Conservation (phyloP, 768 basidiomycete genomes). For the Leccinum pellstonianum region DNA sequence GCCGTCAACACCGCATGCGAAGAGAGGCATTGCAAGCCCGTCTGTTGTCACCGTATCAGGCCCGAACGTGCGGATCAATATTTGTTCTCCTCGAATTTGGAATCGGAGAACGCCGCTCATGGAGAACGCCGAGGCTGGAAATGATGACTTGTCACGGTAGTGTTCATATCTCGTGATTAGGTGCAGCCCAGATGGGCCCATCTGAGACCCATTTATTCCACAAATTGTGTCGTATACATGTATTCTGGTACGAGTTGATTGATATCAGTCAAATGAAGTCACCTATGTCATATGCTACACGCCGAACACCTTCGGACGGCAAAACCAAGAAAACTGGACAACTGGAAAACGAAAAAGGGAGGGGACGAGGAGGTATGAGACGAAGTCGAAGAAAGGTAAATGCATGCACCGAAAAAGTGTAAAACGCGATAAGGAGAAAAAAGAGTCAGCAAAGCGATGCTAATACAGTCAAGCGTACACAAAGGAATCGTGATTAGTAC, state of each 20-base stretch:
- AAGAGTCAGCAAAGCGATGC: neutral
- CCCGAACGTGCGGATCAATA: too few species aligned
- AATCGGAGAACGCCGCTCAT: too few species aligned
- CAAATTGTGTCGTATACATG: too few species aligned
- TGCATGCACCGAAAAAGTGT: neutral
- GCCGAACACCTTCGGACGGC: neutral
- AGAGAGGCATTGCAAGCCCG: too few species aligned
- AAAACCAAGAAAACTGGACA: neutral
- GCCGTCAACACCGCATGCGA: too few species aligned
- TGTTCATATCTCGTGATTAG: too few species aligned
- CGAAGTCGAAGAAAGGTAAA: neutral
- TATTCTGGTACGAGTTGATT: neutral
- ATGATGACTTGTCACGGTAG: too few species aligned
- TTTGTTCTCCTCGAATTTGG: too few species aligned
- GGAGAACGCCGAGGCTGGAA: too few species aligned
- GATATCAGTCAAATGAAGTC: neutral
- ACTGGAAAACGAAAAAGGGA: neutral
- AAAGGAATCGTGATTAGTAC: constrained; percentile 9
- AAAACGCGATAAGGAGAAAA: neutral
- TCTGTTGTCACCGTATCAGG: too few species aligned
- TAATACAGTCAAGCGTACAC: neutral
- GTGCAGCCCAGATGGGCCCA: too few species aligned
- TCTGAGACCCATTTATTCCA: too few species aligned
- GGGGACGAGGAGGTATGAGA: neutral
- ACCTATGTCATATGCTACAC: neutral